Conservation (phyloP, 2,329 filamentous ascomycete species). For the Emergomyces pasteurianus region DNA sequence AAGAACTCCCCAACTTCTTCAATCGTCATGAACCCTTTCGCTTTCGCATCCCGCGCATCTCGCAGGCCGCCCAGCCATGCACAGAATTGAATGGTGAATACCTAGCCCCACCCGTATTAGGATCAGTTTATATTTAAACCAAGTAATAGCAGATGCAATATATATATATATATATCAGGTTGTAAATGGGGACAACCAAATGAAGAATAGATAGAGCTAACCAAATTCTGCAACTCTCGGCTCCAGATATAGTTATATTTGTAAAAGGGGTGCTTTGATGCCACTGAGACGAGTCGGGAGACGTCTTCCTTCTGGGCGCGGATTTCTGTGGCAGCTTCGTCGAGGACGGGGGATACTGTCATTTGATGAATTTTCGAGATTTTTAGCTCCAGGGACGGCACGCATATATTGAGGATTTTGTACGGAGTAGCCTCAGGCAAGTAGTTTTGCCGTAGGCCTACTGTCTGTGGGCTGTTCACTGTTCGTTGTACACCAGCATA, state of each 20-base stretch:
- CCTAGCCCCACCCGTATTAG: too few species aligned
- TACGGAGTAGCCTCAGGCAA: too few species aligned
- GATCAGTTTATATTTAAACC: too few species aligned
- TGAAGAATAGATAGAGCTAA: conserved; percentile 40
- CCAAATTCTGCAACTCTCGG: conserved; percentile 68
- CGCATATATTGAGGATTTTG: too few species aligned
- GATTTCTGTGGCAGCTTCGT: conserved; percentile 58
- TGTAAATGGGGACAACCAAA: background rate
- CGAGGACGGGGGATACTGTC: conserved; percentile 56
- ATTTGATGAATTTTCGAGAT: background rate
- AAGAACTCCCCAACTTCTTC: conserved; percentile 75
- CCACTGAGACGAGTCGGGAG: conserved; percentile 55
- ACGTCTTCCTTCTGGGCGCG: conserved; percentile 60
- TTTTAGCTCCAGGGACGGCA: background rate
- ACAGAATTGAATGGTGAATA: conserved; percentile 47
- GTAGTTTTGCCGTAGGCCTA: too few species aligned
- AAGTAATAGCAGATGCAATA: too few species aligned
- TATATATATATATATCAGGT: background rate
- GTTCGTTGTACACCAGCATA: background rate
- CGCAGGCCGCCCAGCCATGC: conserved; percentile 71
- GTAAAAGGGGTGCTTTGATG: conserved; percentile 88
- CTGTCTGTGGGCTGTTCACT: too few species aligned
- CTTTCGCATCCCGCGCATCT: conserved; percentile 41
- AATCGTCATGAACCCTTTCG: conserved; percentile 61
- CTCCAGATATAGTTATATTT: conserved; percentile 91